Percentiles rank a stretch among this genome's conserved stretches.
These are phyloP conservation scores for Waitea zeae DNA, from an alignment of 1,284 basidiomycete genomes.

Conservation along the genomic window DNA sequence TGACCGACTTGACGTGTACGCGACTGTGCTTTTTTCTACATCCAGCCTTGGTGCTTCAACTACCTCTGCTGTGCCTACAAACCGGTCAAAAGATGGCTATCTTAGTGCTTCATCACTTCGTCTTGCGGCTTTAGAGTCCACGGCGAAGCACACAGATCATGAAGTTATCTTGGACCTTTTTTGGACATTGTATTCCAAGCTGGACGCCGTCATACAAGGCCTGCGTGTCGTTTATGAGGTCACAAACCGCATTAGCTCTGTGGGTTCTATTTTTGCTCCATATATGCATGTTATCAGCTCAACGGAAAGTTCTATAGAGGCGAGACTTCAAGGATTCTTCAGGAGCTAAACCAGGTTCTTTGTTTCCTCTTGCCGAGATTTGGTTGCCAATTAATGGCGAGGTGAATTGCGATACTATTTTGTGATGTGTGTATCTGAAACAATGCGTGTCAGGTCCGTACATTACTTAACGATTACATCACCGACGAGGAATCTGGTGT, in stretches of 20 bases:
- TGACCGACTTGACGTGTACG: slow-evolving; percentile 28
- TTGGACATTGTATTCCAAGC: slow-evolving; percentile 95
- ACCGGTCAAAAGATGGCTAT: slow-evolving; percentile 4
- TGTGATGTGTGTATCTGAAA: slow-evolving; percentile 2
- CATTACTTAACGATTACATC: slow-evolving; percentile 81
- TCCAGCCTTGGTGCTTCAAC: slow-evolving; percentile 10
- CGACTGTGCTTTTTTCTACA: slow-evolving; percentile 5
- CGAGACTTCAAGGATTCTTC: slow-evolving; percentile 77
- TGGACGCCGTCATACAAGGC: slow-evolving; percentile 91
- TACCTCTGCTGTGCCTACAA: slow-evolving; percentile 5
- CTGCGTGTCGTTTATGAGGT: slow-evolving; percentile 88
- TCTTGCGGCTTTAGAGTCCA: slow-evolving; percentile 63
- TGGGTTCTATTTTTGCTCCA: slow-evolving; percentile 20
- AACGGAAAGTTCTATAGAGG: slow-evolving; percentile 28
- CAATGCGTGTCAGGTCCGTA: slow-evolving; percentile 42
- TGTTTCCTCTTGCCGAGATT: slow-evolving; percentile 79
- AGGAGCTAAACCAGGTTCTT: slow-evolving; percentile 47
- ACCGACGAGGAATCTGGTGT: slow-evolving; percentile 76
- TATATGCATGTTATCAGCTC: not conserved
- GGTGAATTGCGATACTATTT: slow-evolving; percentile 23
- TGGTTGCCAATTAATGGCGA: slow-evolving; percentile 88
- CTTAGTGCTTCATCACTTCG: slow-evolving; percentile 37
- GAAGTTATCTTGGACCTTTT: slow-evolving; percentile 87
- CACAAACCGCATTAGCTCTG: slow-evolving; percentile 71
- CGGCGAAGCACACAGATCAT: slow-evolving; percentile 59